Evolutionary conservation across 129 eudicot species (phyloP), one percentile per base, ranked within the genome.

Genomic region (Tagetes erecta): DNA sequence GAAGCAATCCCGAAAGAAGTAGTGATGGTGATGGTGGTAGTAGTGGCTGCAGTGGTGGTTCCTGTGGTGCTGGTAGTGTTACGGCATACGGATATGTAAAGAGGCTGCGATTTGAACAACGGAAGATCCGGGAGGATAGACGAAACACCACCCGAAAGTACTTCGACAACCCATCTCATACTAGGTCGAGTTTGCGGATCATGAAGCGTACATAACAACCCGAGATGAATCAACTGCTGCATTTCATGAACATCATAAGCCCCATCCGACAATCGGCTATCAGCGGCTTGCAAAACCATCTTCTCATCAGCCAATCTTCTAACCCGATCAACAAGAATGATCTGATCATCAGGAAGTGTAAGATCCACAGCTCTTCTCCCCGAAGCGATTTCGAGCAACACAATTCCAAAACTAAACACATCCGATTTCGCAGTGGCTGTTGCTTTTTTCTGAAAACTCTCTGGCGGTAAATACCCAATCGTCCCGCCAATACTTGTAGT

Each of bases 391-490:
- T 94, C 99, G 73, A 94, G 70, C 46, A 83, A 82, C 1, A 94
- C 99, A 36, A 94, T 78, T 3, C 99, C 99, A 38, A 90, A 94
- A 72, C 99, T 91, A 73, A 90, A 94, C 1, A 94, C 99, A 42
- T 94, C 99, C 0, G 97, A 85, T 70, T 94, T 94, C 0, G 96
- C 91, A 3, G 96, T 94, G 44, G 94, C 89, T 8, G 64, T 55
- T 4, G 89, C 82, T 37, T 58, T 50, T 65, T 72, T 79, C 82
- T 91, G 96, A 76, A 94, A 88, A 64, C 89, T 88, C 80, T 94
- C 99, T 0, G 99, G 99, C 3, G 99, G 96, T 42, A 94, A 66
- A 80, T 94, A 94, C 49, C 99, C 99, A 1, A 94, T 90, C 2
- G 99, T 94, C 12, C 99, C 99, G 0, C 97, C 99, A 14, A 91